These are phyloP conservation scores for Yarrowia galli DNA, from an alignment of 1,139 yeast genomes.

Conservation along the genomic window DNA sequence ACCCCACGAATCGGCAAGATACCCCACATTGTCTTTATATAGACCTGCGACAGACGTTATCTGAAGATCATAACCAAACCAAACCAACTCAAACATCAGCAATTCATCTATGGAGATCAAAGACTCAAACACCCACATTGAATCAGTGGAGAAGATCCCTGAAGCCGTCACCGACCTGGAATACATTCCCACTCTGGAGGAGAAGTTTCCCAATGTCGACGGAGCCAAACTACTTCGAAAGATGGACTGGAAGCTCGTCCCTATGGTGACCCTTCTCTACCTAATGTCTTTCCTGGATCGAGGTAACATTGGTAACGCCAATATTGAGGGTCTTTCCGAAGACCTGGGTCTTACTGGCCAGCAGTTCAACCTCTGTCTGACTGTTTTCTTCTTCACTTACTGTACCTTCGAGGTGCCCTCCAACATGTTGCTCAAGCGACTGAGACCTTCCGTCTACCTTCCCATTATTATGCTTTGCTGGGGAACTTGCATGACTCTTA, in stretches of 20 bases:
- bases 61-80: background rate
- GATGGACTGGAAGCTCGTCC: constrained; percentile 44
- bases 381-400: constrained; percentile 65
- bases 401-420: constrained; percentile 65
- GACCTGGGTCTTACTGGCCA: constrained; percentile 59
- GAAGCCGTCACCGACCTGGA: constrained; percentile 6
- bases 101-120: constrained; percentile 15
- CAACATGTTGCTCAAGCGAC: constrained; percentile 51
- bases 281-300: constrained; percentile 64
- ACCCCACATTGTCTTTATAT: constrained; percentile 23
- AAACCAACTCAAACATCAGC: background rate
- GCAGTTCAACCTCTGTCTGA: constrained; percentile 62
- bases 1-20: constrained; percentile 31
- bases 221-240: constrained; percentile 39
- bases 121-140: constrained; percentile 18
- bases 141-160: constrained; percentile 28
- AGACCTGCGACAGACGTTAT: background rate
- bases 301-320: constrained; percentile 67
- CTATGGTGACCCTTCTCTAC: constrained; percentile 56
- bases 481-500: constrained; percentile 65
- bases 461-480: constrained; percentile 60
- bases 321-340: constrained; percentile 62
- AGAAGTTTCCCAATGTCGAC: constrained; percentile 35
- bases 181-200: constrained; percentile 22
- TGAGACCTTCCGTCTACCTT: constrained; percentile 55